Percentiles rank a stretch among this genome's conserved stretches.
Conservation (phyloP, 345 rosid genomes). For the Arabis alpina region DNA sequence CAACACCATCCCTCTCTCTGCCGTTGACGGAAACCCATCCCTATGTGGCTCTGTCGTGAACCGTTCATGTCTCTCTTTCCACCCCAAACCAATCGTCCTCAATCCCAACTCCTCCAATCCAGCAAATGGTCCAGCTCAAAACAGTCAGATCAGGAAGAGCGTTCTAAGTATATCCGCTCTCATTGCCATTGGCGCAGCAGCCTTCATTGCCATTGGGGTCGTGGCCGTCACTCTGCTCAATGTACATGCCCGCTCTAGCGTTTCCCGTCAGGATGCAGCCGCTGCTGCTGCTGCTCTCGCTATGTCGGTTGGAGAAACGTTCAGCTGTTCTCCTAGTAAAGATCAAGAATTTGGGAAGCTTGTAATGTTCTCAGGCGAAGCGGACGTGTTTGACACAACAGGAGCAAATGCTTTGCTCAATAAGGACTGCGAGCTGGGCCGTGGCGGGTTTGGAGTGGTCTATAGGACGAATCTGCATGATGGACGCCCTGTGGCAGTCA, state of each 20-base stretch:
- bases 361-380: constrained; percentile 92
- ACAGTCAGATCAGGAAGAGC: constrained; percentile 60
- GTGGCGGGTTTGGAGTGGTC: constrained; percentile 97
- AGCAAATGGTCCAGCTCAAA: constrained; percentile 44
- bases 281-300: constrained; percentile 55
- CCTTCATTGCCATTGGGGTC: constrained; percentile 83
- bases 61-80: constrained; percentile 81
- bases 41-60: constrained; percentile 90
- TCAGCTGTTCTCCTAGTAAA: constrained; percentile 75
- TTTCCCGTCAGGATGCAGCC: constrained; percentile 57
- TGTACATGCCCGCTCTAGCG: constrained; percentile 68
- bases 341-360: constrained; percentile 93
- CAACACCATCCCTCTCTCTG: constrained; percentile 76
- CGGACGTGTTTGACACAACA: constrained; percentile 72
- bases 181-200: constrained; percentile 95
- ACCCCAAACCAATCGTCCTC: constrained; percentile 93
- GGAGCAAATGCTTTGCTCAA: constrained; percentile 86
- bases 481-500: constrained; percentile 86
- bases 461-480: constrained; percentile 76
- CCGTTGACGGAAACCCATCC: constrained; percentile 75
- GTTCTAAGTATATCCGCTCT: constrained; percentile 89
- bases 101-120: constrained; percentile 82
- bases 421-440: constrained; percentile 96
- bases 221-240: constrained; percentile 82
- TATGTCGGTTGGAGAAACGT: constrained; percentile 71